Conservation (phyloP, 1,284 basidiomycete genomes). For the Tetrapyrgos nigripes region DNA sequence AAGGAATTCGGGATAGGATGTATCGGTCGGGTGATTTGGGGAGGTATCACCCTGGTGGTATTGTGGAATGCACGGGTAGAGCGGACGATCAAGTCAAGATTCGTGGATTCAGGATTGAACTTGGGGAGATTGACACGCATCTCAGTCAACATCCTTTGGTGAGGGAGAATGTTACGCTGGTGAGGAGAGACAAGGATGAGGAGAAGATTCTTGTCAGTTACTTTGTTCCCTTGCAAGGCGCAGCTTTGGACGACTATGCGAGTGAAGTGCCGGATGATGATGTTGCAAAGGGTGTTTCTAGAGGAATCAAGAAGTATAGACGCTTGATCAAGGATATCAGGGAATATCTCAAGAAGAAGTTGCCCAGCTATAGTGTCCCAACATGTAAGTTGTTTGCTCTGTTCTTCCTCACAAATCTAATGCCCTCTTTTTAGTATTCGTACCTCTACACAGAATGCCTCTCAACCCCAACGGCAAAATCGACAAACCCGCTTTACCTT, state of each 20-base stretch:
- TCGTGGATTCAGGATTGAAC: conserved; percentile 98
- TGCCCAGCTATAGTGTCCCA: conserved; percentile 93
- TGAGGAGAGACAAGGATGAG: conserved; percentile 98
- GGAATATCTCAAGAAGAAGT: conserved; percentile 96
- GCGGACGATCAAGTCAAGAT: conserved; percentile 99
- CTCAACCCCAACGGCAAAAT: conserved; percentile 99
- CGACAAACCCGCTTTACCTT: conserved; percentile 97
- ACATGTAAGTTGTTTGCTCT: conserved; percentile 58
- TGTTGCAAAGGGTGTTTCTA: conserved; percentile 64
- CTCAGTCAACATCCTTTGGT: conserved; percentile 94
- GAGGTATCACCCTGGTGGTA: conserved; percentile 91
- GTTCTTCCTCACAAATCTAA: conserved; percentile 19
- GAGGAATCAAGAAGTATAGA: conserved; percentile 84
- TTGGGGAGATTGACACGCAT: conserved; percentile 98
- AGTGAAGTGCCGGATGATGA: conserved; percentile 74
- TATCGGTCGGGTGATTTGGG: conserved; percentile 98
- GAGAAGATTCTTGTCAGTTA: conserved; percentile 99
- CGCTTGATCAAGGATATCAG: conserved; percentile 92
- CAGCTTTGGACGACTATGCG: conserved; percentile 75
- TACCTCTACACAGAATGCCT: conserved; percentile 95
- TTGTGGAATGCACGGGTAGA: conserved; percentile 96
- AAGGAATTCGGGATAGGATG: conserved; percentile 98
- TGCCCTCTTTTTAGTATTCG: conserved; percentile 71
- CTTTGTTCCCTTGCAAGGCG: conserved; percentile 90
- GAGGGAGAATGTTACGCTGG: conserved; percentile 96